These are phyloP conservation scores for Sarocladium kiliense DNA, from an alignment of 2,329 filamentous ascomycete genomes.

Conservation along the genomic window DNA sequence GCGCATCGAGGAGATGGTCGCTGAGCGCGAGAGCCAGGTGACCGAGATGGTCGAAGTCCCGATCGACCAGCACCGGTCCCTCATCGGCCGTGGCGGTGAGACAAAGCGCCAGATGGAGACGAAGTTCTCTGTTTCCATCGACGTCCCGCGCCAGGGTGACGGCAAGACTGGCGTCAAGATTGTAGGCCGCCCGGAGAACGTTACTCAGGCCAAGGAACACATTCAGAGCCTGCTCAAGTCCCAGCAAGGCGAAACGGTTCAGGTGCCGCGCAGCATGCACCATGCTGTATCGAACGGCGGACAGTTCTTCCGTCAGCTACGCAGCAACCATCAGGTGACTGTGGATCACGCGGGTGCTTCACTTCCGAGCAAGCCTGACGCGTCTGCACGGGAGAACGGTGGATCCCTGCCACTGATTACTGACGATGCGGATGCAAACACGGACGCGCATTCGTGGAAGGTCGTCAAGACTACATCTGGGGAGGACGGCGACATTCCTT, in stretches of 20 bases:
- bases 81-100: conserved; percentile 91
- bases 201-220: conserved; percentile 82
- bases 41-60: conserved; percentile 77
- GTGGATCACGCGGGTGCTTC: conserved; percentile 85
- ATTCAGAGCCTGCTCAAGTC: conserved; percentile 75
- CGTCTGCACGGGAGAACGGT: conserved; percentile 50
- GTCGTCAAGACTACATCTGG: conserved; percentile 58
- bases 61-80: conserved; percentile 79
- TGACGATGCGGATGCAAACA: conserved; percentile 63
- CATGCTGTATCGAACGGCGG: conserved; percentile 83
- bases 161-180: conserved; percentile 83
- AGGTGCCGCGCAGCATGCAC: conserved; percentile 77
- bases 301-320: conserved; percentile 86
- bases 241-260: conserved; percentile 81
- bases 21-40: conserved; percentile 78
- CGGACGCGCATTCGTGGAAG: conserved; percentile 77
- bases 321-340: conserved; percentile 80
- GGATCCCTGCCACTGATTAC: conserved; percentile 83
- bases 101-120: conserved; percentile 79
- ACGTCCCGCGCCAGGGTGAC: conserved; percentile 86
- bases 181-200: conserved; percentile 69
- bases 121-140: conserved; percentile 79
- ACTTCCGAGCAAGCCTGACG: conserved; percentile 63
- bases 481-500: conserved; percentile 74
- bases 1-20: conserved; percentile 74